Base-by-base conservation (phyloP, 2,329 filamentous ascomycete genomes). In the Xylaria digitata region DNA sequence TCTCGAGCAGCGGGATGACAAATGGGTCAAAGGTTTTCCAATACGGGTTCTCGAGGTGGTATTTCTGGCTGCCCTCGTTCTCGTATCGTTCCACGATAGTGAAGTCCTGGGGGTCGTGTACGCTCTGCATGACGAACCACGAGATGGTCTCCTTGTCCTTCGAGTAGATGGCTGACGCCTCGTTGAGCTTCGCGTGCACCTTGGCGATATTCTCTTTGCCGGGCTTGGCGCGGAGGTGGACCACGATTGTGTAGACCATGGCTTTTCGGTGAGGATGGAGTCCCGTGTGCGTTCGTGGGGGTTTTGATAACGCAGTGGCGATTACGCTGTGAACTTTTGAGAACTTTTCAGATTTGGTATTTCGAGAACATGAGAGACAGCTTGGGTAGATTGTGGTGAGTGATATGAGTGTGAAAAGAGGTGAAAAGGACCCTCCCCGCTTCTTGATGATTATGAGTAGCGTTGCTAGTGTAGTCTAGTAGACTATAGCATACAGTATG, bases 91-190 rank as follows among this genome's bases (percentile, higher is more conserved):
- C 91, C 53, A 93, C 90, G 73, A 93, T 91, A 54, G 89, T 92
- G 79, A 93, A 93, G 56, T 89, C 87, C 65, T 89, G 84, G 50
- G 84, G 84, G 77, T 93, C 90, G 73, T 86, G 83, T 65, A 88
- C 84, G 73, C 89, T 89, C 81, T 93, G 91, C 91, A 93, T 93
- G 69, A 93, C 90, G 78, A 92, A 88, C 91, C 91, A 93, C 52
- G 83, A 85, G 65, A 90, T 75, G 0, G 87, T 92, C 82, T 93
- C 91, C 75, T 87, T 87, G 81, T 93, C 91, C 70, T 91, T 83
- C 70, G 85, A 87, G 81, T 93, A 93, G 69, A 93, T 85, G 69
- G 87, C 85, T 66, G 89, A 89, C n/a, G 91, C 91, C 77, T 93
- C 91, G 76, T 90, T 85, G 64, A 93, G 87, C 82, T 93, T 93